Evolutionary conservation across 1,139 yeast genomes (phyloP), one percentile per base, ranked within the genome.

Genomic region (Saccharomyces uvarum): DNA sequence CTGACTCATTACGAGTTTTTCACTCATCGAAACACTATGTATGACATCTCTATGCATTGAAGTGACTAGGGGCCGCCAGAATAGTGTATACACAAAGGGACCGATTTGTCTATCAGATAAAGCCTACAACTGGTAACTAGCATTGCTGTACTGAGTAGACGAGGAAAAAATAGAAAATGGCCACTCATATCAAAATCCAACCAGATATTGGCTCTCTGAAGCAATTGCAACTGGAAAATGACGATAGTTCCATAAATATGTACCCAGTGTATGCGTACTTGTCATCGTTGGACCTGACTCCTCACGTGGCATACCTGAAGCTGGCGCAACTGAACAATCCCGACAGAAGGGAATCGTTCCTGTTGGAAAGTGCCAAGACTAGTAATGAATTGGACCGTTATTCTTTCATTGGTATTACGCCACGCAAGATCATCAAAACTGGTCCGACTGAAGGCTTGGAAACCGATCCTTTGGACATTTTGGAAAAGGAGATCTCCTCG

Each of bases 371-470:
- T 57, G 93, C 97, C 1, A 80, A 81, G 58, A 88, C 89, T 56
- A 97, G 96, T 50, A 97, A 91, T 66, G 83, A 87, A 53, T 83
- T 93, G 46, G 96, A 88, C 59, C 77, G 99, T 60, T 93, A 85
- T 70, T 88, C 97, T 1, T 91, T 90, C 69, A 84, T 93, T 68
- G 99, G 99, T 2, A 78, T 86, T 52, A 80, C 81, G 49, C 99
- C 99, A 5, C 79, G 85, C 58, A 87, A 88, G 66, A 77, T 86
- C 54, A 86, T 93, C 62, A 81, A 78, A 60, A 91, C 98, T 1
- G 98, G 98, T 1, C 79, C 80, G 6, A 78, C 77, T 6, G 75
- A 75, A 56, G 79, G 78, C n/a, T 70, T 74, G 9, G 81, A 80
- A 53, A 83, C 83, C 28, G 99, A 93, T 70, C 99, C 99, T 1